A percentile compares a stretch with the other conserved stretches of the same genome.
These are phyloP conservation scores for Tremella yokohamensis DNA, from an alignment of 768 basidiomycete species.

Conservation along the genomic window DNA sequence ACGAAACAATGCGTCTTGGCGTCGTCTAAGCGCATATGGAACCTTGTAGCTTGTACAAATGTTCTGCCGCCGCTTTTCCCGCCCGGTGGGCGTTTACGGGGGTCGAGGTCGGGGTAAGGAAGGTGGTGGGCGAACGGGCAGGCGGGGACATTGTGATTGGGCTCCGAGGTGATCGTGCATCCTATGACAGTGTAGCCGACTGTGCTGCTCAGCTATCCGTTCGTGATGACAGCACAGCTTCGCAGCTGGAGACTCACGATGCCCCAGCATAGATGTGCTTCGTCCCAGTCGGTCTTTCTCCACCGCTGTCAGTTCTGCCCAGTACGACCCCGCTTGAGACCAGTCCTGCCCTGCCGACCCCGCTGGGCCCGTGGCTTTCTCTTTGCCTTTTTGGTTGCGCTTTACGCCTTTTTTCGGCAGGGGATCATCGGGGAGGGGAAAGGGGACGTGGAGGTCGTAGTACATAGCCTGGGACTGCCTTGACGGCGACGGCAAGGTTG, in stretches of 20 bases:
- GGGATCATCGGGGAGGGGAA: constrained; percentile 22
- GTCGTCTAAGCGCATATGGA: constrained; percentile 47
- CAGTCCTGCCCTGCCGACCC: neutral
- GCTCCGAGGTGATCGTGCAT: constrained; percentile 31
- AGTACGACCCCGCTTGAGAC: constrained; percentile 6
- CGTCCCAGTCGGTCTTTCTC: constrained; percentile 30
- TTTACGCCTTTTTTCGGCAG: constrained; percentile 11
- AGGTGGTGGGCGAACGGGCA: constrained; percentile 33
- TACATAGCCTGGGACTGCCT: constrained; percentile 24
- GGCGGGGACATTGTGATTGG: constrained; percentile 25
- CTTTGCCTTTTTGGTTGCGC: constrained; percentile 37
- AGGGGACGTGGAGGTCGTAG: constrained; percentile 43
- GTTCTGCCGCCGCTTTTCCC: constrained; percentile 9
- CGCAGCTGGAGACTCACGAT: constrained; percentile 22
- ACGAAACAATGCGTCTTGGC: constrained; percentile 42
- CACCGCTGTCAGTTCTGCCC: constrained; percentile 26
- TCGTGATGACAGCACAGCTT: neutral
- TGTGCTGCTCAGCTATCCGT: constrained; percentile 5
- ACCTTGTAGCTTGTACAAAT: constrained; percentile 44
- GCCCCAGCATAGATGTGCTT: neutral
- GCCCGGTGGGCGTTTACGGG: constrained; percentile 12
- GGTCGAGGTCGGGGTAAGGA: constrained; percentile 43
- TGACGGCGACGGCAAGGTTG: no score
- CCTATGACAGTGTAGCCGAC: constrained; percentile 44
- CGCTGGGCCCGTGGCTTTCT: constrained; percentile 8